These are phyloP conservation scores for Russula vinacea DNA, from an alignment of 768 basidiomycete species.

Conservation along the genomic window DNA sequence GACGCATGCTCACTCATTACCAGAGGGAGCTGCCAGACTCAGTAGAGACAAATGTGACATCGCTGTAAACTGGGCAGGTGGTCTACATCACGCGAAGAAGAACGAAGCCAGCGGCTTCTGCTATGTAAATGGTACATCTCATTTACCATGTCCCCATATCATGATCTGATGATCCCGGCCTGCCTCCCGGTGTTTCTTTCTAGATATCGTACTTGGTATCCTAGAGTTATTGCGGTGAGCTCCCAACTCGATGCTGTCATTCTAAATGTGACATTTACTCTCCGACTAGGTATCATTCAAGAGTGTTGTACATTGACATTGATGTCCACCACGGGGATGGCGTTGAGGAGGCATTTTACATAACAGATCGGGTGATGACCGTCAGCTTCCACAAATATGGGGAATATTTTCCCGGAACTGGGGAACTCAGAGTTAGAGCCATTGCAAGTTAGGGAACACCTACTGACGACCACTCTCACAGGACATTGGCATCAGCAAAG, in stretches of 20 bases:
- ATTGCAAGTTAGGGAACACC: slow-evolving; percentile 1
- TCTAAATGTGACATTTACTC: neutral
- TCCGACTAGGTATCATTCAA: slow-evolving; percentile 73
- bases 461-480: slow-evolving; percentile 34
- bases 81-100: slow-evolving; percentile 98
- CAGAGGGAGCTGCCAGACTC: slow-evolving; percentile 95
- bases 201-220: slow-evolving; percentile 96
- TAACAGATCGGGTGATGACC: slow-evolving; percentile 98
- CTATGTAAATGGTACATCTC: slow-evolving; percentile 84
- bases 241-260: no score
- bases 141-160: slow-evolving; percentile 4
- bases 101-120: slow-evolving; percentile 99
- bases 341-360: slow-evolving; percentile 99
- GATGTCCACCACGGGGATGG: slow-evolving; percentile 99
- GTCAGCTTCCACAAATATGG: slow-evolving; percentile 98
- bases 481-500: slow-evolving; percentile 93
- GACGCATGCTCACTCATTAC: slow-evolving; percentile 1
- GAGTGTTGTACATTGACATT: slow-evolving; percentile 97
- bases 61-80: slow-evolving; percentile 98
- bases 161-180: neutral
- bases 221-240: slow-evolving; percentile 82
- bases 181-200: neutral
- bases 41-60: slow-evolving; percentile 98
- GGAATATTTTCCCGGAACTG: slow-evolving; percentile 98
- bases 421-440: slow-evolving; percentile 77